phyloP scores from a whole-genome alignment of 805 yeast genomes.

The Saccharomyces kudriavzevii region DNA sequence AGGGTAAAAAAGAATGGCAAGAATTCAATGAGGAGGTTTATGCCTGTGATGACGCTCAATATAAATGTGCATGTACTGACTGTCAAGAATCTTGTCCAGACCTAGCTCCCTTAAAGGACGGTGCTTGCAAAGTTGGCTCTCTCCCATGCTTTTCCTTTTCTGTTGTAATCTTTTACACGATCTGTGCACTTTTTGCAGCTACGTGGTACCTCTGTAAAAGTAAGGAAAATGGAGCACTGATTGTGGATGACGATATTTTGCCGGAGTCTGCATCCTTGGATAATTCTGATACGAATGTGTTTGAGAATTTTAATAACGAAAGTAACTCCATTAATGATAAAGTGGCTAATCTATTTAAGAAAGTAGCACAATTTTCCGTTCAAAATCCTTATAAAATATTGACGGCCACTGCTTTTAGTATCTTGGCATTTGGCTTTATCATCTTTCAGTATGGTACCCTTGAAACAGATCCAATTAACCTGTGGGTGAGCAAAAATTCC shows the following conservation, averaged over 20 bases:
- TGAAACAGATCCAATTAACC: constrained; percentile 70
- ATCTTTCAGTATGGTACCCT: constrained; percentile 43
- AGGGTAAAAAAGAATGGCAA: constrained; percentile 6
- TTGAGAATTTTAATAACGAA: background rate
- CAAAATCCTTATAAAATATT: constrained; percentile 48
- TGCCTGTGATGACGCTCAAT: constrained; percentile 54
- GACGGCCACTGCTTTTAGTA: constrained; percentile 33
- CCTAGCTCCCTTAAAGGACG: constrained; percentile 40
- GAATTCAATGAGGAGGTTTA: constrained; percentile 18
- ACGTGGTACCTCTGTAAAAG: constrained; percentile 11
- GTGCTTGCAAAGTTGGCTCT: constrained; percentile 47
- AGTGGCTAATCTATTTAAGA: constrained; percentile 34
- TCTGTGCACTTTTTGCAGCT: constrained; percentile 15
- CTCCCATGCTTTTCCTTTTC: constrained; percentile 69
- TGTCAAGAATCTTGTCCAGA: constrained; percentile 75
- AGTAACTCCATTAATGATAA: constrained; percentile 5
- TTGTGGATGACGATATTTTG: constrained; percentile 10
- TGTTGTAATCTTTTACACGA: constrained; percentile 44
- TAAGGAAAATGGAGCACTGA: constrained; percentile 18
- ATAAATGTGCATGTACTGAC: constrained; percentile 84
- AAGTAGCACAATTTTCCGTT: constrained; percentile 53
- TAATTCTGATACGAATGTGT: background rate
- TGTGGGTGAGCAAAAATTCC: constrained; percentile 84
- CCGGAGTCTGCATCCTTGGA: background rate
- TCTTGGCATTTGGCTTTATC: constrained; percentile 27